Base-by-base conservation (phyloP, 208 protist genomes). In the Herpetomonas samuelpessoai region DNA sequence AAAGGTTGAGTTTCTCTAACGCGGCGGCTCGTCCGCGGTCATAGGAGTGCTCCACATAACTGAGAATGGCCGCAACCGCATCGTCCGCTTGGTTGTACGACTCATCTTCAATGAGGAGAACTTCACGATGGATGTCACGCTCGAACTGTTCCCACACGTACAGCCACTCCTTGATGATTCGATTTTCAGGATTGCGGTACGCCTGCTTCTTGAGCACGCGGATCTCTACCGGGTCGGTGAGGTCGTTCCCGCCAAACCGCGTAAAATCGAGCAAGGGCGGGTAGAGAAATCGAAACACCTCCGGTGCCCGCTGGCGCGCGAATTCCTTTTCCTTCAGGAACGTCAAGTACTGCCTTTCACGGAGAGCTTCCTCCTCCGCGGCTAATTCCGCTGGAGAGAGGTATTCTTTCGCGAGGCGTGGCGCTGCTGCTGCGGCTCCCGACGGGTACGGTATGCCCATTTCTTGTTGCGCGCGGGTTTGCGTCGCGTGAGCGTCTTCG, bases 101-200 rank as follows among this genome's bases (percentile, higher is more conserved):
- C 19, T 31, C 53, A 30, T 65, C 65, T 28, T 82, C 73, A n/a
- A 86, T 65, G 58, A 82, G 68, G 44, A 86, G 68, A 3, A 68
- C 68, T 55, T 86, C 75, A 22, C 79, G 79, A 4, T 65, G 68
- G 14, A 86, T 52, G 56, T 86, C 79, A 41, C 79, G 71, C 57
- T 62, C 65, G 24, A 86, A 81, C 58, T 86, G 79, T 35, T 79
- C 72, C 65, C 73, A 86, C 45, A 86, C 79, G 39, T 74, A 82
- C 3, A 49, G 53, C 76, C 79, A 86, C 56, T 81, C 74, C 12
- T 41, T 41, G 35, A 41, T 57, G 10, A 24, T 38, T 57, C 38
- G 19, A 3, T 22, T 21, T 26, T 25, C 52, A n/a, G 27, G 1
- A 28, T 57, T n/a, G 52, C 26, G 1, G 27, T 57, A 39, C 27